Base-by-base conservation (phyloP, 2,329 filamentous ascomycete genomes). In the Botrytis pseudocinerea region DNA sequence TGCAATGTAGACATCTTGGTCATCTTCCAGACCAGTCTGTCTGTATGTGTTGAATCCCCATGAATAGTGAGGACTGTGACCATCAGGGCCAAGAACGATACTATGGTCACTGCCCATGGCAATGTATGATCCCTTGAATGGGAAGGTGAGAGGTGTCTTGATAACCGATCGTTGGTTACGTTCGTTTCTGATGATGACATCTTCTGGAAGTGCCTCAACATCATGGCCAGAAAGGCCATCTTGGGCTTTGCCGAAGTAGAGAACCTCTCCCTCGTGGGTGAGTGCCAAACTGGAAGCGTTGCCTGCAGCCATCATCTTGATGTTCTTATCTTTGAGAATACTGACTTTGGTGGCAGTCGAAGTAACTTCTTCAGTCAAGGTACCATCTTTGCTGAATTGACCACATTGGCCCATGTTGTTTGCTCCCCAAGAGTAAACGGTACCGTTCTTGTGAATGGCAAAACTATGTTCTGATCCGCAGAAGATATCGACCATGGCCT, bases 391-490 rank as follows among this genome's bases (percentile, higher is more conserved):
- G 40, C 51, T 69, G 25, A 85, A 85, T 73, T 91, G 86, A 48
- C 92, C 93, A 28, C 92, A 92, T 83, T 97, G 91, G 75, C 92
- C 92, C 82, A 93, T 96, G 83, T 92, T 95, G 86, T 97, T 97
- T 59, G 95, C 85, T 46, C 94, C 94, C 93, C 93, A 97, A 0
- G 90, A 89, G 83, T 90, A 96, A 44, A 95, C 91, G 40, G 87
- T 86, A 59, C 90, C 90, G 40, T 90, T 87, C 75, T 90, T 87
- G 78, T 88, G 87, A 70, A 94, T 87, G 68, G 91, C 92, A 78
- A 97, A 95, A 78, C 90, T 93, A 84, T 97, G 93, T 83, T 94
- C 95, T 14, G 90, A 88, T 65, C 93, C 93, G 74, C 85, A 83
- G 7, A 82, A 82, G 32, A 77, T 77, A 8, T 63, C 40, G 22